Base-by-base conservation (phyloP, 78 protist species). In the Goniomonas avonlea region DNA sequence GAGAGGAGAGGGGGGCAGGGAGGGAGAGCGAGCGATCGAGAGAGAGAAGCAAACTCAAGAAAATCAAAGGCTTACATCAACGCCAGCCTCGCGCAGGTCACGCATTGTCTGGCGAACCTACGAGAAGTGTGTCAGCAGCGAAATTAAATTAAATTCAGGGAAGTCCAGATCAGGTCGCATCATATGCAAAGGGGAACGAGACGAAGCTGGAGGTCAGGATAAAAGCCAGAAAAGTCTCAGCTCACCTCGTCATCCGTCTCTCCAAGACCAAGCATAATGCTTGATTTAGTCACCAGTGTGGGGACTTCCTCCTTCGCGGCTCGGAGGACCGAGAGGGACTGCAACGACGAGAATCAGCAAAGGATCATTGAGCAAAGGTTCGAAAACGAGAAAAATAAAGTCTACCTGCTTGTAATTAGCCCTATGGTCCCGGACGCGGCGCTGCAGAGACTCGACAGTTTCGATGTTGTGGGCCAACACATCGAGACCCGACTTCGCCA, bases 381-480 rank as follows among this genome's bases (percentile, higher is more conserved):
- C n/a, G n/a, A n/a, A n/a, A n/a, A n/a, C n/a, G n/a, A n/a, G n/a
- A n/a, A n/a, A n/a, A n/a, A n/a, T n/a, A n/a, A n/a, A n/a, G n/a
- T n/a, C n/a, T n/a, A n/a, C n/a, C n/a, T n/a, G 97, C 35, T n/a
- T 5, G 81, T 88, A 93, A 41, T 75, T 65, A 23, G 97, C 97
- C 13, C 94, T 80, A 18, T 85, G 27, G 80, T 91, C 97, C 56
- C 94, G 86, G 23, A 89, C 93, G 25, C 23, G 3, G 9, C 34
- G 18, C 66, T 78, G 82, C 39, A 79, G 58, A 9, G 79, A 73
- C 68, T 73, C 83, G 17, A 86, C 86, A 29, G 84, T 73, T 70
- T 88, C 92, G 48, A 85, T 45, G 80, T 93, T 93, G 91, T 93
- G 96, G 7, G 96, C 96, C 65, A 50, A 93, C 45, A 90, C 94